Percentiles rank a stretch among this genome's conserved stretches.
phyloP scores from a whole-genome alignment of 2,329 filamentous ascomycete genomes.

The Cladosporium austrohemisphaericum region DNA sequence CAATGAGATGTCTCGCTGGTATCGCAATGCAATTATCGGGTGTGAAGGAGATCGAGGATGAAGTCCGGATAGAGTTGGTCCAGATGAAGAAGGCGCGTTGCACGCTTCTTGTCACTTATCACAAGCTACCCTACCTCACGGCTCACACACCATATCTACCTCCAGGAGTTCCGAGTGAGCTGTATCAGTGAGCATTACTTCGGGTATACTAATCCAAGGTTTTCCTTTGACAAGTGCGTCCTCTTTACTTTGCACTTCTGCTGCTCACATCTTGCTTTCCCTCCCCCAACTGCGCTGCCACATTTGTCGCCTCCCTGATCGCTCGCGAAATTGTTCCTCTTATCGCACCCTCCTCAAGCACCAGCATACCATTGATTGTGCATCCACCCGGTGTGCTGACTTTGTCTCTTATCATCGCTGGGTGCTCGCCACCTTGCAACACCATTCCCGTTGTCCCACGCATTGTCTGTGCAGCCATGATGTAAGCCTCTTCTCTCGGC shows the following conservation, averaged over 20 bases:
- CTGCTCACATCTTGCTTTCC: slow-evolving; percentile 50
- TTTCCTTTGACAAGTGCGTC: too few relatives aligned
- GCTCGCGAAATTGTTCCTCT: slow-evolving; percentile 65
- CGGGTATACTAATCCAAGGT: too few relatives aligned
- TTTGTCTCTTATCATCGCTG: slow-evolving; percentile 69
- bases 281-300: slow-evolving; percentile 63
- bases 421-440: slow-evolving; percentile 64
- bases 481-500: slow-evolving; percentile 66
- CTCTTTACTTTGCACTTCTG: too few relatives aligned
- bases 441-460: slow-evolving; percentile 67
- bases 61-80: slow-evolving; percentile 5
- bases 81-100: slow-evolving; percentile 8
- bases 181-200: too few relatives aligned
- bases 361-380: slow-evolving; percentile 69
- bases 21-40: background rate
- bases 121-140: too few relatives aligned
- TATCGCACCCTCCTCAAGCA: slow-evolving; percentile 69
- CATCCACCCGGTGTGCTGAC: slow-evolving; percentile 75
- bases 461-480: slow-evolving; percentile 79
- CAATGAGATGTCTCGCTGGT: background rate
- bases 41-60: background rate
- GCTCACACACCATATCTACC: too few relatives aligned
- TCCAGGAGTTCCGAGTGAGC: too few relatives aligned
- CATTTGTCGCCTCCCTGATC: slow-evolving; percentile 66
- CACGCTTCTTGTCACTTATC: background rate